A percentile compares a stretch with the other conserved stretches of the same genome.
phyloP scores from a whole-genome alignment of 108 stramenopile species.

The Skeletonema menzelii region DNA sequence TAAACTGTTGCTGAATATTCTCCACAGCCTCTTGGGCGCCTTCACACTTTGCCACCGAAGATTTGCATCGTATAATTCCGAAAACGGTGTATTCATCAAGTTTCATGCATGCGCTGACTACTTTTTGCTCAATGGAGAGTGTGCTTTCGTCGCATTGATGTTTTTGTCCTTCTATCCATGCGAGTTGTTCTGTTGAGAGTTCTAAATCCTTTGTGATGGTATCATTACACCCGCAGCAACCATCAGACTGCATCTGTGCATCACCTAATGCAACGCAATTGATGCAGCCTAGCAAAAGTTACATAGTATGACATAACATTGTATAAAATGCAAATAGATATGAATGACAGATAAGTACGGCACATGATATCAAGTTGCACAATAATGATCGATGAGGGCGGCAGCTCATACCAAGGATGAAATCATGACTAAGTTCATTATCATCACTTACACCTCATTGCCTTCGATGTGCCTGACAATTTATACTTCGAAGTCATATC shows the following conservation, averaged over 20 bases:
- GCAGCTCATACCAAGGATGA: not conserved
- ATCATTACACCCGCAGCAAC: not conserved
- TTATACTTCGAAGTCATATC: conserved; percentile 20
- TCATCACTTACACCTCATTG: conserved; percentile 7
- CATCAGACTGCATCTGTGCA: not conserved
- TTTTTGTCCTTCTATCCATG: conserved; percentile 1
- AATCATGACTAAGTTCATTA: too few species aligned
- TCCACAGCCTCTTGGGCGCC: conserved; percentile 14
- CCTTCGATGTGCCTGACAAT: conserved; percentile 21
- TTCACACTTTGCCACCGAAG: conserved; percentile 11
- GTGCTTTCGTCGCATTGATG: not conserved
- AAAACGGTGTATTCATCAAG: conserved; percentile 27
- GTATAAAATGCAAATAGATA: not conserved
- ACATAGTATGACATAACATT: not conserved
- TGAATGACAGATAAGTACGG: not conserved
- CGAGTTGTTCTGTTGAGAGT: conserved; percentile 2
- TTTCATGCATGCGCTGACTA: conserved; percentile 4
- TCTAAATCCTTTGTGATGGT: not conserved
- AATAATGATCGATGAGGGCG: not conserved
- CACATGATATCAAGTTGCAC: not conserved
- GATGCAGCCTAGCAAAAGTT: conserved; percentile 11
- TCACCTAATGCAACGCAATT: conserved; percentile 29
- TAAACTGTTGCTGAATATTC: conserved; percentile 6
- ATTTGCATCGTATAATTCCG: conserved; percentile 22
- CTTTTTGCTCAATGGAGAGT: not conserved